Conservation (phyloP, 1,284 basidiomycete species). For the Kalmanozyma brasiliensis region DNA sequence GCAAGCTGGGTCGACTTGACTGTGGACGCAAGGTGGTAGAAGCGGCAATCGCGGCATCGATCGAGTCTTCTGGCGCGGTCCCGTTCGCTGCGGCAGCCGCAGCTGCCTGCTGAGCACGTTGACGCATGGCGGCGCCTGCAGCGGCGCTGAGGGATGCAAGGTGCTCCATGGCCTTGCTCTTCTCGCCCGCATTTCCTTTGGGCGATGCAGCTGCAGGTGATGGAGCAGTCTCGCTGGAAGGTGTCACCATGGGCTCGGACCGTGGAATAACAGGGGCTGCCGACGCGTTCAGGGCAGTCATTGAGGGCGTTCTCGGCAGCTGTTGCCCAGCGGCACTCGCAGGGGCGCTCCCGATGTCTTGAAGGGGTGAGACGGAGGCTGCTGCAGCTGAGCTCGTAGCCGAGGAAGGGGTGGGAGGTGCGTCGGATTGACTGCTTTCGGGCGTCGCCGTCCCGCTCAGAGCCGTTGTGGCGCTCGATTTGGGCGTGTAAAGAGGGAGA, state of each 20-base stretch:
- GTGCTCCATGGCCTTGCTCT: slow-evolving; percentile 53
- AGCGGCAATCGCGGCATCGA: slow-evolving; percentile 16
- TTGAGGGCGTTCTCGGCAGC: slow-evolving; percentile 2
- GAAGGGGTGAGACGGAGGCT: not conserved
- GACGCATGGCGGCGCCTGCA: slow-evolving; percentile 46
- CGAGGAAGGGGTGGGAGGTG: slow-evolving; percentile 2
- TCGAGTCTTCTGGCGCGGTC: slow-evolving; percentile 19
- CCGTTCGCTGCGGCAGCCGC: slow-evolving; percentile 14
- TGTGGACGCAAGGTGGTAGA: slow-evolving; percentile 22
- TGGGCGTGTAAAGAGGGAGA: slow-evolving; percentile 35
- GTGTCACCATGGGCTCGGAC: not conserved
- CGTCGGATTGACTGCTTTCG: slow-evolving; percentile 29
- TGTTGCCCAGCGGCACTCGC: slow-evolving; percentile 7
- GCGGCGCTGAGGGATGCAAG: slow-evolving; percentile 54
- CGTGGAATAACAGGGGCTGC: not conserved
- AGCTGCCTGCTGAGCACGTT: slow-evolving; percentile 34
- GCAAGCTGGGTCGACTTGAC: slow-evolving; percentile 33
- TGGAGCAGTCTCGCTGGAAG: slow-evolving; percentile 6
- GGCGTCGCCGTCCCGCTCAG: slow-evolving; percentile 48
- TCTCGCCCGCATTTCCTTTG: slow-evolving; percentile 15
- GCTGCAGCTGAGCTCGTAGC: slow-evolving; percentile 3
- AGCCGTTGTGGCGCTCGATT: slow-evolving; percentile 44
- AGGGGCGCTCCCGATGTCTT: slow-evolving; percentile 1
- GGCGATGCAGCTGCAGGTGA: not conserved
- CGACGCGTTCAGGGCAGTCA: not conserved